These are phyloP conservation scores for Annulohypoxylon truncatum DNA, from an alignment of 2,329 filamentous ascomycete genomes.

Conservation along the genomic window DNA sequence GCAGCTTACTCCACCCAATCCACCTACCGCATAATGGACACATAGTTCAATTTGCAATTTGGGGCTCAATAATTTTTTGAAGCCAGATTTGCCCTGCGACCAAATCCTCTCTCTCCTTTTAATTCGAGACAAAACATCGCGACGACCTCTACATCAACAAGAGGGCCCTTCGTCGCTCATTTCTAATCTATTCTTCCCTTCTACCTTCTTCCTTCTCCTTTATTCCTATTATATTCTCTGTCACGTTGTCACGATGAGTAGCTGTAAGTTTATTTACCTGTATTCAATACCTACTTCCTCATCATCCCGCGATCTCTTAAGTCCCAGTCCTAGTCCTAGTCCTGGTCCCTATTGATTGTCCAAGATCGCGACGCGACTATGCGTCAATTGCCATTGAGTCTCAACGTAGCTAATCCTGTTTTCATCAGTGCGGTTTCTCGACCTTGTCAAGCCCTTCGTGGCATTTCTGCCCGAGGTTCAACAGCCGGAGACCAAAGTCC, in stretches of 20 bases:
- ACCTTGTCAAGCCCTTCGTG: conserved; percentile 99
- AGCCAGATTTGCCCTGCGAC: conserved; percentile 46
- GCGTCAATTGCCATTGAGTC: conserved; percentile 37
- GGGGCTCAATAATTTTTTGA: conserved; percentile 44
- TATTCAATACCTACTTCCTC: conserved; percentile 8
- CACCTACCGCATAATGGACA: conserved; percentile 47
- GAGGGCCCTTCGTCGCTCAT: conserved; percentile 47
- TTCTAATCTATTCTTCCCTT: conserved; percentile 31
- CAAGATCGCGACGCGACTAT: conserved; percentile 35
- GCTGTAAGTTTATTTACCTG: conserved; percentile 50
- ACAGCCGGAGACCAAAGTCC: conserved; percentile 97
- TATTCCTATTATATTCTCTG: conserved; percentile 39
- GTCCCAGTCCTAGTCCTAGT: neutral
- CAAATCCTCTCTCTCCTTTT: conserved; percentile 44
- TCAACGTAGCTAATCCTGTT: conserved; percentile 40
- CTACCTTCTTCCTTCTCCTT: conserved; percentile 37
- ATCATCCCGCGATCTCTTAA: conserved; percentile 14
- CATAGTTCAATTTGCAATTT: conserved; percentile 51
- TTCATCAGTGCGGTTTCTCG: conserved; percentile 91
- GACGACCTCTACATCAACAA: conserved; percentile 48
- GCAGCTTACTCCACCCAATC: conserved; percentile 39
- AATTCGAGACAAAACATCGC: conserved; percentile 44
- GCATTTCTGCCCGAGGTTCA: conserved; percentile 99
- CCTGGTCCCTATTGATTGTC: neutral
- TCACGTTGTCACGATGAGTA: conserved; percentile 50